Evolutionary conservation across 257 asterid genomes (phyloP), one percentile per base, ranked within the genome.

Genomic region (Voacanga thouarsii): DNA sequence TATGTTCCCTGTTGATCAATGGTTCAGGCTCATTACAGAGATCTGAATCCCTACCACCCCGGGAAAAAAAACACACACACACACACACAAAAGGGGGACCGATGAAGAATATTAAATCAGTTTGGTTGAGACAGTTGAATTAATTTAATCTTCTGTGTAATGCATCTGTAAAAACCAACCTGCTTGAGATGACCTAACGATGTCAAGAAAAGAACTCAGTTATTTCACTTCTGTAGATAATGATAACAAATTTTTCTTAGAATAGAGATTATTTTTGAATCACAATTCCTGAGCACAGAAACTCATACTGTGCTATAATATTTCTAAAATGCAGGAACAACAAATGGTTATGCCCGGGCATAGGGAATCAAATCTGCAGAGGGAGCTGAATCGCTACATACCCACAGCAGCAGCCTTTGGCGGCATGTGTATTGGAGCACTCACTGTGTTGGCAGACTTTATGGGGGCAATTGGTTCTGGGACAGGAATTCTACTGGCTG

Each of bases 291-390:
- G 2, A 56, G 63, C 11, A 21, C 6, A 21, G 26, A 7, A 56
- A 19, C 1, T 23, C 12, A 56, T 19, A 28, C 28, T 18, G 0
- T 56, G 24, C 21, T 2, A 50, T 15, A 6, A 55, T 56, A 56
- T 23, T 3, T 56, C 26, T 56, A 56, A 56, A 56, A 56, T 83
- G 66, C 90, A 91, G 96, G 96, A 89, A 82, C 96, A 89, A 88
- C 96, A 91, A 89, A 89, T 89, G 96, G 96, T 91, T 77, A 91
- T 89, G 91, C 96, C 94, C 7, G 94, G 96, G 49, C 96, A 91
- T 63, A 83, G 91, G 12, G 94, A 89, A 28, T 88, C 92, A 37
- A 91, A 91, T 80, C 47, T 91, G 77, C 90, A 89, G 79, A 91
- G 87, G 85, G 94, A 89, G 71, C 86, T 91, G 76, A 91, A 88